phyloP scores from a whole-genome alignment of 2,329 filamentous ascomycete genomes.

The Zasmidium cellare region DNA sequence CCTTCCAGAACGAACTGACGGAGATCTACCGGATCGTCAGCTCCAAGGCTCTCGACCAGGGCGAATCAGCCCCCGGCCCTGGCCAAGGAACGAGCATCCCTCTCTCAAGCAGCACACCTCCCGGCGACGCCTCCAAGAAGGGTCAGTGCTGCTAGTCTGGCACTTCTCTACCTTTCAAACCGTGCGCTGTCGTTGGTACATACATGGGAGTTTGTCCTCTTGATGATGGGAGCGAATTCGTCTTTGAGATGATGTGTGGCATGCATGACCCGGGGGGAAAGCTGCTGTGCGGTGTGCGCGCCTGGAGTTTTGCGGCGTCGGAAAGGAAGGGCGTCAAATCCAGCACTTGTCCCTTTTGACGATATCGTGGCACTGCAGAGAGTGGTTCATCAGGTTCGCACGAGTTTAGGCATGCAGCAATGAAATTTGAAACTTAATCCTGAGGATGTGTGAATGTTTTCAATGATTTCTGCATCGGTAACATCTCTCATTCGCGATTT shows the following conservation, averaged over 20 bases:
- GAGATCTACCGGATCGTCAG: conserved; percentile 99
- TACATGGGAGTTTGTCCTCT: not conserved
- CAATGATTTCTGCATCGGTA: too few species aligned
- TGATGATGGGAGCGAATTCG: not conserved
- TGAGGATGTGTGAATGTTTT: not conserved
- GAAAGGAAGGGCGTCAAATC: not conserved
- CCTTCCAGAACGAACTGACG: conserved; percentile 88
- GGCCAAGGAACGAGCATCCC: conserved; percentile 71
- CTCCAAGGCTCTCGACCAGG: conserved; percentile 91
- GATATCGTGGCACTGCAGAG: not conserved
- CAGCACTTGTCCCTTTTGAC: not conserved
- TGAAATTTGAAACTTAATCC: not conserved
- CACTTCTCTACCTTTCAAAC: not conserved
- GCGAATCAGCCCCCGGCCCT: conserved; percentile 76
- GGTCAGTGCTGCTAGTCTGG: conserved; percentile 72
- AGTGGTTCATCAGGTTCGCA: not conserved
- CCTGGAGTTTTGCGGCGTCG: not conserved
- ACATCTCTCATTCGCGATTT: too few species aligned
- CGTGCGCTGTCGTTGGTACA: not conserved
- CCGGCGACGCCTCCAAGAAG: conserved; percentile 75
- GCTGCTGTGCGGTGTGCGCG: not conserved
- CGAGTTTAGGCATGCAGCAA: not conserved
- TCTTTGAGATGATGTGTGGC: not conserved
- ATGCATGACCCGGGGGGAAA: not conserved
- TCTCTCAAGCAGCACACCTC: conserved; percentile 50